phyloP scores from a whole-genome alignment of 2,329 filamentous ascomycete genomes.

The Pleoardoris graminearum region DNA sequence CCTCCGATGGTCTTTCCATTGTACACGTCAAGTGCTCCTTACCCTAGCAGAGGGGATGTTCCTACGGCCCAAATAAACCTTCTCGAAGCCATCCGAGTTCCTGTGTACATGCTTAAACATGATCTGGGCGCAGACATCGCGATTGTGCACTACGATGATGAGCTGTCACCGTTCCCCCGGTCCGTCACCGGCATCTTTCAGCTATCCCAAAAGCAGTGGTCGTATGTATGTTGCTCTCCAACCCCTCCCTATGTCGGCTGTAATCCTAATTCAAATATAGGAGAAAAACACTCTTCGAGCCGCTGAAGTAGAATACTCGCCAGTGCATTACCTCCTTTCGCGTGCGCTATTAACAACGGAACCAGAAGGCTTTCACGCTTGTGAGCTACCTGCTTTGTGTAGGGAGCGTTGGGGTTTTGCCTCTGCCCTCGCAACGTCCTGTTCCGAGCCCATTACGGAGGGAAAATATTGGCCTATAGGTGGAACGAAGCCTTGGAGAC shows the following conservation, averaged over 20 bases:
- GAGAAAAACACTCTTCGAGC: neutral
- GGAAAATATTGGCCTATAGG: neutral
- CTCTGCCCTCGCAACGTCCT: neutral
- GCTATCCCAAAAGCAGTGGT: conserved; percentile 25
- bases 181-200: conserved; percentile 19
- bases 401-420: neutral
- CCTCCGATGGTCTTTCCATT: too few species aligned
- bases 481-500: neutral
- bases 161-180: conserved; percentile 19
- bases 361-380: neutral
- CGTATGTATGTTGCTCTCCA: conserved; percentile 10
- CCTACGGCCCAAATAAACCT: conserved; percentile 20
- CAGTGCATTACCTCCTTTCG: neutral
- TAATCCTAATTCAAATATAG: neutral
- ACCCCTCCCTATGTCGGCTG: too few species aligned
- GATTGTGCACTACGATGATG: conserved; percentile 25
- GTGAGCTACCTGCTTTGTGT: neutral
- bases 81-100: conserved; percentile 20
- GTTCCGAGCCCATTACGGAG: neutral
- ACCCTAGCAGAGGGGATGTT: too few species aligned
- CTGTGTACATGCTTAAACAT: conserved; percentile 24
- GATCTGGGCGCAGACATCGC: conserved; percentile 18
- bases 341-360: neutral
- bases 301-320: neutral
- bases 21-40: too few species aligned